Conservation (phyloP, 768 basidiomycete genomes). For the Neoboletus brunneissimus region DNA sequence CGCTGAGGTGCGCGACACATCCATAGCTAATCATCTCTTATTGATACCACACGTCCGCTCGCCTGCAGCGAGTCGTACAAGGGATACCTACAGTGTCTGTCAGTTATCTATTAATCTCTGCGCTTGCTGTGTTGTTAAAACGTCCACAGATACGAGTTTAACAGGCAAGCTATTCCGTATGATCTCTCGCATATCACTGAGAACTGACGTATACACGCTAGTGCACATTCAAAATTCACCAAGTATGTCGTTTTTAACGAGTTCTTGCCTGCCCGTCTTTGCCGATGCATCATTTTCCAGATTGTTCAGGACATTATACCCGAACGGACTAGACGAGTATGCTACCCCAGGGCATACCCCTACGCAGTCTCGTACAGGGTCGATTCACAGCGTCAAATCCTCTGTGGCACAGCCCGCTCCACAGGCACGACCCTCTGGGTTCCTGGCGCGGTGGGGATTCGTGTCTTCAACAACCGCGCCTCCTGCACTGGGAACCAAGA, state of each 20-base stretch:
- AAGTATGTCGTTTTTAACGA: constrained; percentile 43
- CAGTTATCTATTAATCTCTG: constrained; percentile 23
- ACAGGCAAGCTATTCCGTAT: constrained; percentile 43
- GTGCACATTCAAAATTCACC: constrained; percentile 72
- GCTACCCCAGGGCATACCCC: constrained; percentile 38
- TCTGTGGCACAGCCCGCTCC: constrained; percentile 19
- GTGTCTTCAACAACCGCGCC: constrained; percentile 11
- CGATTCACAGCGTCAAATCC: constrained; percentile 16
- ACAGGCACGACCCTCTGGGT: constrained; percentile 23
- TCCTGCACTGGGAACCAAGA: constrained; percentile 16
- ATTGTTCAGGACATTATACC: constrained; percentile 66
- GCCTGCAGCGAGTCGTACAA: constrained; percentile 63
- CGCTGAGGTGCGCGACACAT: constrained; percentile 50
- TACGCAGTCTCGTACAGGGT: constrained; percentile 36
- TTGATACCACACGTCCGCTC: constrained; percentile 1
- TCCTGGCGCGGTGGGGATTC: constrained; percentile 40
- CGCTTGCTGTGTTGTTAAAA: constrained; percentile 10
- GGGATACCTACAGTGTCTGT: constrained; percentile 80
- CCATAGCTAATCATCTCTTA: background rate
- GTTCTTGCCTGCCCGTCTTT: background rate
- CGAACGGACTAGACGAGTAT: constrained; percentile 51
- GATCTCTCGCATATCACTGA: background rate
- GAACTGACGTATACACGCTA: constrained; percentile 21
- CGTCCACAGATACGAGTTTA: constrained; percentile 43
- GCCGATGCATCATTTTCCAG: constrained; percentile 32